phyloP scores from a whole-genome alignment of 495 filamentous ascomycete genomes.

The Wilcoxina mikolae region DNA sequence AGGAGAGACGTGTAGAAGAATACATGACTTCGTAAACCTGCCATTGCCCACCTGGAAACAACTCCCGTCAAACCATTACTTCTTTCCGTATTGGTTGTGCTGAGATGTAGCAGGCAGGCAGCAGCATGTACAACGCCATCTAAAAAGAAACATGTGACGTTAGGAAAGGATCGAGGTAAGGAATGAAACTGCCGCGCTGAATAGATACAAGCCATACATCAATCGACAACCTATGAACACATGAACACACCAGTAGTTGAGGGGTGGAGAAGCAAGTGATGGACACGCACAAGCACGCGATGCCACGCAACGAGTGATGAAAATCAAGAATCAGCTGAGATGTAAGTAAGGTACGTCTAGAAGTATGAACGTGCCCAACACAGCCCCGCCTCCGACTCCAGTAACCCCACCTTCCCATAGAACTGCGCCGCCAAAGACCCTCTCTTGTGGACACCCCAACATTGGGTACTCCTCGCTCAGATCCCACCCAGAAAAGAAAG shows the following conservation, averaged over 20 bases:
- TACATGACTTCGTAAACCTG: too few species aligned
- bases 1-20: too few species aligned
- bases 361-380: not conserved
- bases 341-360: slow-evolving; percentile 1
- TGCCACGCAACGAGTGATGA: not conserved
- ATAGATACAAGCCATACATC: not conserved
- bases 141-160: slow-evolving; percentile 1
- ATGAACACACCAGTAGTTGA: not conserved
- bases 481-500: slow-evolving; percentile 1
- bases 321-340: not conserved
- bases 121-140: not conserved
- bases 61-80: too few species aligned
- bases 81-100: too few species aligned
- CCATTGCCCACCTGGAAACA: too few species aligned
- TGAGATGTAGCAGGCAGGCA: not conserved
- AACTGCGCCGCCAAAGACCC: not conserved
- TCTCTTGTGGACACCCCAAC: too few species aligned
- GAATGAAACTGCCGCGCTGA: not conserved
- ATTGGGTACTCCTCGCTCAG: not conserved
- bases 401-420: not conserved
- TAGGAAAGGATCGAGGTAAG: not conserved
- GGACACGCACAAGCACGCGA: not conserved
- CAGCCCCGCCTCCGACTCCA: not conserved
- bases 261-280: not conserved
- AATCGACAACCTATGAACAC: not conserved